phyloP scores from a whole-genome alignment of 2,329 filamentous ascomycete species.

The Cadophora gregata region DNA sequence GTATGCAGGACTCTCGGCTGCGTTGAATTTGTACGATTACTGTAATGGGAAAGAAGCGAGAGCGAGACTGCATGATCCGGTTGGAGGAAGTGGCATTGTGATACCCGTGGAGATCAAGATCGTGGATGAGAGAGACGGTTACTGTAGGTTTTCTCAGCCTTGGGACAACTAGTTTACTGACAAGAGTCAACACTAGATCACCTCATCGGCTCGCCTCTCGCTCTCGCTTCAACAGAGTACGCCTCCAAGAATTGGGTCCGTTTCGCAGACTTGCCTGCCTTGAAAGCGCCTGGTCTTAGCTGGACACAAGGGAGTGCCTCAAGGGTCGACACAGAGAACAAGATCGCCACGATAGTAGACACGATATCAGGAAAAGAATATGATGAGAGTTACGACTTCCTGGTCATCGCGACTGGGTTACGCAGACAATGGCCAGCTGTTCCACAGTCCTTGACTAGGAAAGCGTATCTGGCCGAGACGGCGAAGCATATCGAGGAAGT shows the following conservation, averaged over 20 bases:
- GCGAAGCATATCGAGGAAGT: slow-evolving; percentile 63
- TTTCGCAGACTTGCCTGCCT: slow-evolving; percentile 68
- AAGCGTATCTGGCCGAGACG: slow-evolving; percentile 68
- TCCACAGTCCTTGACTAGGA: slow-evolving; percentile 66
- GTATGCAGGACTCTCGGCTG: slow-evolving; percentile 72
- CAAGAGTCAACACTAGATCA: no score
- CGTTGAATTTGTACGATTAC: slow-evolving; percentile 71
- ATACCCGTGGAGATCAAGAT: slow-evolving; percentile 73
- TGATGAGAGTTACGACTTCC: slow-evolving; percentile 68
- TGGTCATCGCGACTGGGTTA: slow-evolving; percentile 75
- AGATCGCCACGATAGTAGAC: slow-evolving; percentile 63
- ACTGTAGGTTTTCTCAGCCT: slow-evolving; percentile 66
- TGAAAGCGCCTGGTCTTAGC: slow-evolving; percentile 66
- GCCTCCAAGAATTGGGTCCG: slow-evolving; percentile 73
- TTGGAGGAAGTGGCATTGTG: slow-evolving; percentile 45
- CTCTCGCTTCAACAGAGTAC: slow-evolving; percentile 67
- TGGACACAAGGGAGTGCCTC: slow-evolving; percentile 70
- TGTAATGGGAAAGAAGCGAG: slow-evolving; percentile 55
- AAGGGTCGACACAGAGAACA: slow-evolving; percentile 62
- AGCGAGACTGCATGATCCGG: slow-evolving; percentile 41
- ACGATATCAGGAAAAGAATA: slow-evolving; percentile 50
- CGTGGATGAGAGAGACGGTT: slow-evolving; percentile 83
- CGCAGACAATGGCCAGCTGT: slow-evolving; percentile 75
- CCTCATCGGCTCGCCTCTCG: slow-evolving; percentile 76
- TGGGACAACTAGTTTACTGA: no score